Evolutionary conservation across 2,329 filamentous ascomycete species (phyloP), one percentile per base, ranked within the genome.

Genomic region (Talaromyces sp.): DNA sequence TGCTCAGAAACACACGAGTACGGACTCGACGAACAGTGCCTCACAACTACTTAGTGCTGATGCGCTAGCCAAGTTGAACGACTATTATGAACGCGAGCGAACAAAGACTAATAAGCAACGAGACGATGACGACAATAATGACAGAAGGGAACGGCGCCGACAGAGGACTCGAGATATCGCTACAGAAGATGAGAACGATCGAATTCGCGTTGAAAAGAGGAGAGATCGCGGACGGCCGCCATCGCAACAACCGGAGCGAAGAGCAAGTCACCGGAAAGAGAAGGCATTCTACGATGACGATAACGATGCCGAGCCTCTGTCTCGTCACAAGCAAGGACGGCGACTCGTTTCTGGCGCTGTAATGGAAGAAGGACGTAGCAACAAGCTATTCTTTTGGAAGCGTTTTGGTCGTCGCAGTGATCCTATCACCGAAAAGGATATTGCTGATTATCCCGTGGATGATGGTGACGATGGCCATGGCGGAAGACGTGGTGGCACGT

Each of bases 291-390:
- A 72, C 52, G 67, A 67, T n/a, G 59, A 56, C 3, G 43, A 64
- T 60, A 47, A 37, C 22, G 39, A 63, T 45, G 13, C 15, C n/a
- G 61, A 63, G 17, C 37, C 37, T 27, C 60, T 43, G 41, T 70
- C 78, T 11, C 74, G 77, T 47, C 80, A 78, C 59, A 75, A 76
- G 49, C 84, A 83, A 68, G 86, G 87, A 72, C 83, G 83, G 64
- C 81, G 90, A 67, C 82, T 90, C n/a, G 88, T 90, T 22, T 92
- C 89, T 68, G 89, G 89, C 22, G 87, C 88, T 0, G 78, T 89
- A 19, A 79, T 90, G 69, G 90, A 92, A 72, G 89, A 92, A 74
- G 89, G 89, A 0, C 81, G 75, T 43, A 75, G 73, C 54, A 73
- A 78, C 72, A 84, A 74, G 80, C 84, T 76, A 78, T 84, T 73